A percentile compares a stretch with the other conserved stretches of the same genome.
Conservation (phyloP, 225 moss, liverwort and hornwort genomes). For the Climacium dendroides region DNA sequence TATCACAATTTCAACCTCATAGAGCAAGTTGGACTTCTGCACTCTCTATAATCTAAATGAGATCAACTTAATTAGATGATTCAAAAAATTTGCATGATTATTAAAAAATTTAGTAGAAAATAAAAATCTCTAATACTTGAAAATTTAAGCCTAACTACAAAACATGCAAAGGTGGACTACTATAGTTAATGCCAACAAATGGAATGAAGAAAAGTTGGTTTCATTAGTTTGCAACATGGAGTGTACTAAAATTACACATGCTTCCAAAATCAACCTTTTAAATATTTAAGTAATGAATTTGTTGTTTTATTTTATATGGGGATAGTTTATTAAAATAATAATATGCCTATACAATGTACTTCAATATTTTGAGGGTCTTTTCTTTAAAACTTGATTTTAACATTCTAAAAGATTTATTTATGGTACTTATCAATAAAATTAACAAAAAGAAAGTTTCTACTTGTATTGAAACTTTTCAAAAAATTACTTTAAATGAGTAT, state of each 20-base stretch:
- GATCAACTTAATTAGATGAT: fast-evolving
- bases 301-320: neutral
- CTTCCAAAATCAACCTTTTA: fast-evolving
- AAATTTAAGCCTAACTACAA: neutral
- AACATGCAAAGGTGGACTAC: fast-evolving
- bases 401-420: neutral
- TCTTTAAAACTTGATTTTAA: fast-evolving
- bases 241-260: fast-evolving
- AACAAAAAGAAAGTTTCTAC: fast-evolving
- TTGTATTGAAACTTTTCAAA: neutral
- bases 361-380: neutral
- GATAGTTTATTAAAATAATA: neutral
- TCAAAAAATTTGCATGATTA: neutral
- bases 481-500: neutral
- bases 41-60: fast-evolving
- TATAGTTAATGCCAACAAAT: neutral
- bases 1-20: neutral
- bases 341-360: no score
- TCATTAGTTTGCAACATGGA: neutral
- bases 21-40: neutral
- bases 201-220: neutral
- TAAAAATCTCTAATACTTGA: neutral
- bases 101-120: neutral
- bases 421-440: neutral
- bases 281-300: neutral